Evolutionary conservation across 495 filamentous ascomycete genomes (phyloP), one percentile per base, ranked within the genome.

Genomic region (Aspergillus affinis): DNA sequence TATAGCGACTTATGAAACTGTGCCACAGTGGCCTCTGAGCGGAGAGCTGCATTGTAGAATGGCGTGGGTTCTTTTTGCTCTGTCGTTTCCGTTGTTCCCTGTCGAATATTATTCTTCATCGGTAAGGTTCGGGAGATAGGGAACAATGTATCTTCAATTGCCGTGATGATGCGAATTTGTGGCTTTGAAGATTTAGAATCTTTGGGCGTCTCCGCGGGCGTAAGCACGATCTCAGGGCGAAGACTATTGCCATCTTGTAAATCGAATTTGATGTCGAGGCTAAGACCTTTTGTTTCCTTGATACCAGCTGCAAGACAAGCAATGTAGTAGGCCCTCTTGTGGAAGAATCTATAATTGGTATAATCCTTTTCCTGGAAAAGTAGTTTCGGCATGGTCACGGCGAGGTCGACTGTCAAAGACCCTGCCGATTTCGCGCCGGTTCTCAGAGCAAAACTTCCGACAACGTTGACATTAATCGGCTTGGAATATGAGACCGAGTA

Each of bases 331-430:
- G 94, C 91, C 57, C 93, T 78, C 70, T 97, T 97, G 74, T 97
- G 88, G 67, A 98, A 97, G 72, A 93, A 98, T 61, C 94, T 83
- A 74, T 93, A 83, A 66, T 98, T 91, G 49, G 93, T 79, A 70
- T 92, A 97, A 74, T 98, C 94, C 71, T 98, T 98, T 54, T 93
- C 89, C 68, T 96, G 90, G 61, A 98, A 91, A 2, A 96, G 76
- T 3, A 82, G 75, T 48, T 70, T 74, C 17, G 95, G 93, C 85
- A 98, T 94, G 12, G 85, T 87, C 7, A 97, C 84, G 18, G 90
- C 86, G 79, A 98, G 76, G 75, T 98, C 94, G 51, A 96, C 80
- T 1, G 78, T 76, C 36, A 87, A 73, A 19, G 70, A 69, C 10
- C 80, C 80, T 18, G 84, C 77, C 8, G 80, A 75, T 65, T 86